phyloP scores from a whole-genome alignment of 805 yeast genomes.

The Kluyveromyces aestuarii region DNA sequence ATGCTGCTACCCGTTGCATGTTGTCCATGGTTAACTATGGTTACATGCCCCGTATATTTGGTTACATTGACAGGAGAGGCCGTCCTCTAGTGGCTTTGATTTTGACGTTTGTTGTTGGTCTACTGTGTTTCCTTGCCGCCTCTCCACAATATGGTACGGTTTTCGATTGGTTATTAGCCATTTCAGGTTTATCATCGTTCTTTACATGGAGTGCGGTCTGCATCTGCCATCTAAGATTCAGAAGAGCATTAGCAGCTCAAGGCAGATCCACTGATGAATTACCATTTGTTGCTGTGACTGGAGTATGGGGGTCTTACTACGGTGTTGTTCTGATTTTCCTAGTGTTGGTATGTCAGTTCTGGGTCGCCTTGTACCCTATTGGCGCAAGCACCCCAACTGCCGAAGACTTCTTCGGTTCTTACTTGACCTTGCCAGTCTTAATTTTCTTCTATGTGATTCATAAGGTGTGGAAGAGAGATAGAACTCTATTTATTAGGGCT shows the following conservation, averaged over 20 bases:
- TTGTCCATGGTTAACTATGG: constrained; percentile 55
- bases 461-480: constrained; percentile 41
- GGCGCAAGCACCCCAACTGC: constrained; percentile 41
- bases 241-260: constrained; percentile 53
- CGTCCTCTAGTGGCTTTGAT: constrained; percentile 53
- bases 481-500: constrained; percentile 34
- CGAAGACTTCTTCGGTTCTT: constrained; percentile 50
- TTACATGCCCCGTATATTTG: constrained; percentile 47
- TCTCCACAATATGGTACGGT: constrained; percentile 42
- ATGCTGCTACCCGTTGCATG: constrained; percentile 57
- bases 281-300: constrained; percentile 56
- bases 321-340: constrained; percentile 50
- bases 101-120: constrained; percentile 44
- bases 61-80: constrained; percentile 56
- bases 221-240: constrained; percentile 49
- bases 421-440: constrained; percentile 56
- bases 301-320: constrained; percentile 55
- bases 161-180: constrained; percentile 54
- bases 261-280: constrained; percentile 64
- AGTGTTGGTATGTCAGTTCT: constrained; percentile 66
- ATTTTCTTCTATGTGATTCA: constrained; percentile 47
- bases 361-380: constrained; percentile 70
- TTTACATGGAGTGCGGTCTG: constrained; percentile 59
- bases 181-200: constrained; percentile 52
- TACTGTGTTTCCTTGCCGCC: constrained; percentile 48